phyloP scores from a whole-genome alignment of 2,329 filamentous ascomycete genomes.

The Pseudocercospora musae region DNA sequence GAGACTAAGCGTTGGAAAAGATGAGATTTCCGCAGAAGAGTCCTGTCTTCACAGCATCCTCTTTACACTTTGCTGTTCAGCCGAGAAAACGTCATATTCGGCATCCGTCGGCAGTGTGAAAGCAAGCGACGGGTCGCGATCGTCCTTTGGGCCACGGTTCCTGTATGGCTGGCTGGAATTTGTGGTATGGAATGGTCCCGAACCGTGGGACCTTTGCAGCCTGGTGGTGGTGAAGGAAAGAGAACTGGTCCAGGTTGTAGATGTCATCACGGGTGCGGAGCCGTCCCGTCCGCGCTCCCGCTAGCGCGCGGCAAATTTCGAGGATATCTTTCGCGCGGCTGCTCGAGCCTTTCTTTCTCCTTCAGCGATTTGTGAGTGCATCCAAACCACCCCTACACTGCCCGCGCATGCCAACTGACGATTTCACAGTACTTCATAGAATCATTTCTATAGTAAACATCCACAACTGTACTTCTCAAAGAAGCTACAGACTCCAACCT shows the following conservation, averaged over 20 bases:
- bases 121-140: too few relatives aligned
- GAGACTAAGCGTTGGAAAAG: neutral
- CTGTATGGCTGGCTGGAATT: too few relatives aligned
- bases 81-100: too few relatives aligned
- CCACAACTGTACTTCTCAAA: conserved; percentile 87
- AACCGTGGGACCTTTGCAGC: too few relatives aligned
- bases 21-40: neutral
- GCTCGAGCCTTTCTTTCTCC: neutral
- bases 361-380: neutral
- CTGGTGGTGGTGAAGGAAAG: too few relatives aligned
- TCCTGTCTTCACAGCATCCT: neutral
- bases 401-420: neutral
- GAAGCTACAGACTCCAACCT: conserved; percentile 60
- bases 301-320: neutral
- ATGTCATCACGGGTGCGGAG: neutral
- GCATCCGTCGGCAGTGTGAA: too few relatives aligned
- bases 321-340: neutral
- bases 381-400: neutral
- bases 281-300: neutral
- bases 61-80: neutral
- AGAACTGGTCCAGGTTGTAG: neutral
- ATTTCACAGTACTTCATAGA: neutral
- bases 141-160: too few relatives aligned
- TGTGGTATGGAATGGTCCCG: too few relatives aligned
- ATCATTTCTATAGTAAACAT: conserved; percentile 82